Evolutionary conservation across 2,329 filamentous ascomycete species (phyloP), one percentile per base, ranked within the genome.

Genomic region (Chaetomium strumarium): DNA sequence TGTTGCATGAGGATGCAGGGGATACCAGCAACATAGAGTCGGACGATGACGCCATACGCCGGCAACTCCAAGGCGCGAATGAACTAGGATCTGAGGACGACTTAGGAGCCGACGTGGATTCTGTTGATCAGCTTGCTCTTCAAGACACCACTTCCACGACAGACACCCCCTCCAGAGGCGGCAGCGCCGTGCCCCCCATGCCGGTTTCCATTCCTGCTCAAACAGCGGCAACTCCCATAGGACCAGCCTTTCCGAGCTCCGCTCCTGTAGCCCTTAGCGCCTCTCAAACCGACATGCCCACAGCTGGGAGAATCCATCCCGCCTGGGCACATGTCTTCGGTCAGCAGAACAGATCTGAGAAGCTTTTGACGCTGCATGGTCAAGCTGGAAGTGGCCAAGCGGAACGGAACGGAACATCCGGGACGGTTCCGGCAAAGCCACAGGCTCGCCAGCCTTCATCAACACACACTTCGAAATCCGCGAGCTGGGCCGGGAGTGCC

Each of bases 41-140:
- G 8, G 59, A 61, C n/a, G 59, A 68, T 33, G 56, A 57, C 4
- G 66, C 67, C 17, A 64, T 71, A 43, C 59, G 48, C 9, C 60
- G 55, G 42, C 67, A 68, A 37, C 46, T 68, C 16, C 58, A 60
- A 17, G 53, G 40, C 11, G 60, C 61, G n/a, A 12, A 30, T 12
- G 48, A 33, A 16, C n/a, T 34, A 29, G 46, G n/a, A 33, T 45
- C 29, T 5, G 50, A 48, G 6, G 46, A 44, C n/a, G 52, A 57
- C 11, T 12, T 49, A 33, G 56, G 52, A 2, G 33, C 39, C 1
- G 57, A 58, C 4, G 46, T 49, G 12, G 58, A 60, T 6, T 50
- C 47, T 0, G 40, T 55, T 2, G 49, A 57, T 37, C 40, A 55
- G n/a, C 50, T 55, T 13, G 17, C 44, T 4, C 16, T 44, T 14